Evolutionary conservation across 2,329 filamentous ascomycete genomes (phyloP).

Genomic region (Claviceps africana): DNA sequence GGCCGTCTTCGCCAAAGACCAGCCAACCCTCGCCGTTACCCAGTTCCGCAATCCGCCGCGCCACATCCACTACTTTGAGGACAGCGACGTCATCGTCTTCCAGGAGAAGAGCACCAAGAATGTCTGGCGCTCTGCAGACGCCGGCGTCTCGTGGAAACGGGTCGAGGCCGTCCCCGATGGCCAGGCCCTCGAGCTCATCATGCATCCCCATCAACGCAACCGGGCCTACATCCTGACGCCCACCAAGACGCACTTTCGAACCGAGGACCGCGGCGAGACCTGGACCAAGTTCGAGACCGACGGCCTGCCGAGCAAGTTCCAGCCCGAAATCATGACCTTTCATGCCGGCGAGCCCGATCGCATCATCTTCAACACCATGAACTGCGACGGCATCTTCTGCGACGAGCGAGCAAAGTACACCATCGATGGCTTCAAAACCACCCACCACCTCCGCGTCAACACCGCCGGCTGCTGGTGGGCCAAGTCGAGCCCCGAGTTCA

Average conservation of each 20-base stretch:
- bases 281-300: constrained; percentile 64
- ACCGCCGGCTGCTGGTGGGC: constrained; percentile 81
- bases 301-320: constrained; percentile 39
- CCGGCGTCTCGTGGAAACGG: constrained; percentile 61
- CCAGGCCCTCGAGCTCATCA: constrained; percentile 47
- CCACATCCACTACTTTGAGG: constrained; percentile 79
- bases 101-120: constrained; percentile 50
- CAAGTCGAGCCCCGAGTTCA: constrained; percentile 60
- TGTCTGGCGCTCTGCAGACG: constrained; percentile 67
- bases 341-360: constrained; percentile 73
- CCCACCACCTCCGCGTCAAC: constrained; percentile 50
- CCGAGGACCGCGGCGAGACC: constrained; percentile 64
- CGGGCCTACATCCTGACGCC: constrained; percentile 70
- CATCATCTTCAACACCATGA: constrained; percentile 70
- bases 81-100: constrained; percentile 68
- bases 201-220: constrained; percentile 65
- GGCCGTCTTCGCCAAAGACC: constrained; percentile 39
- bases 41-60: constrained; percentile 52
- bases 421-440: constrained; percentile 65
- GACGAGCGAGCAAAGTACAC: constrained; percentile 59
- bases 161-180: constrained; percentile 52
- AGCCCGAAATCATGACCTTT: constrained; percentile 48
- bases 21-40: constrained; percentile 50
- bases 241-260: constrained; percentile 63
- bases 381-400: constrained; percentile 51